Base-by-base conservation (phyloP, 441 rosid genomes). In the Gossypium schwendimanii region DNA sequence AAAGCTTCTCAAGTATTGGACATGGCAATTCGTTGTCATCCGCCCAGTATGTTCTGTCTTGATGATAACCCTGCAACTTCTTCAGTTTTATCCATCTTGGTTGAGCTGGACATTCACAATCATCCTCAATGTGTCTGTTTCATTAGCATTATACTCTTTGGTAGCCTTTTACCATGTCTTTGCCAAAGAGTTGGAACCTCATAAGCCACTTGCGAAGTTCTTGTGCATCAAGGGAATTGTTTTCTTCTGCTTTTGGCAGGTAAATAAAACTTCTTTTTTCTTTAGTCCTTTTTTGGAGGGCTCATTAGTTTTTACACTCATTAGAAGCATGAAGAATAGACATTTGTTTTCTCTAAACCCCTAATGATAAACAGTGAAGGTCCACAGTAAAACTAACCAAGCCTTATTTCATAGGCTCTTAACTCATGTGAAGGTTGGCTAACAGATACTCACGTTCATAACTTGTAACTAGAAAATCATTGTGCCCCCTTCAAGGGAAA, bases 201-300 rank as follows among this genome's bases (percentile, higher is more conserved):
- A 94, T 77, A 88, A 85, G 23, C 99, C 99, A 15, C 97, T 94
- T 53, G 92, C 97, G 4, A 92, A 94, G 85, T 94, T 94, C 91
- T 63, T 94, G 86, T 94, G 99, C 90, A 87, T 94, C 78, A 94
- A 94, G 80, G 99, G 99, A 53, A 88, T 94, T 59, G 99, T 94
- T 76, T 92, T 94, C 90, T 92, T 94, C 80, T 90, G 95, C 93
- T 94, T 94, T 78, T 94, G 99, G 98, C 98, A 94, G 98, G 99
- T 94, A 83, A 78, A 50, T 18, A 36, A 3, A 23, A 20, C 82
- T 75, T 6, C 21, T 54, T 6, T 21, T 0, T 24, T 74, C 8
- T 18, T 2, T 9, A 20, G 55, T 6, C 20, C 54, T 26, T 33
- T 62, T 39, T 12, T n/a, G 18, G 23, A 8, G 8, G 20, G 18